Evolutionary conservation across 257 asterid genomes (phyloP), one percentile per base, ranked within the genome.

Genomic region (Nicotiana sylvestris): DNA sequence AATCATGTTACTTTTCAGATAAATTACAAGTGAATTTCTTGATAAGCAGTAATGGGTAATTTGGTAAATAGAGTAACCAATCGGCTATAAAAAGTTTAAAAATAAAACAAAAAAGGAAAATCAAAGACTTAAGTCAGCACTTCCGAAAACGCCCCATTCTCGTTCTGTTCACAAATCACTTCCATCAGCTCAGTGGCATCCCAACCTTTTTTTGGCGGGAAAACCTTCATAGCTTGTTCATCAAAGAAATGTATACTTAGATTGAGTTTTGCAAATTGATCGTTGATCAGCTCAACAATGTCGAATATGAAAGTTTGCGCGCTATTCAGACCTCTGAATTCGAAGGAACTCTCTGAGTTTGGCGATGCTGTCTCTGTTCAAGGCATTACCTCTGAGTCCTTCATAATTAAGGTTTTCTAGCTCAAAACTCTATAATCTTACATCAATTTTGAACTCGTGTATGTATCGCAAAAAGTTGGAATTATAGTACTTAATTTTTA

Each of bases 271-370:
- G 32, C 57, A 12, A 12, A 49, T 3, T 51, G 10, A 51, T 76
- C 16, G 27, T 51, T 76, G 46, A 76, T 76, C 64, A 51, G 80
- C 64, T 51, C 27, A 51, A 51, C 37, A 82, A 94, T 94, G 97
- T 88, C 93, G 81, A 86, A 87, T 81, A 86, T 94, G 18, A 87
- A 88, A 89, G 98, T 94, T 53, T 89, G 94, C 84, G 95, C 92
- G 35, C 89, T 92, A 60, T 94, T 94, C 89, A 89, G 98, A 83
- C 98, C 98, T 81, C 91, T 91, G 49, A 90, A 87, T 87, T 64
- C 88, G 37, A 94, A 90, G 88, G 98, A 94, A 65, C 90, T 83
- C 87, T 88, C 91, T 60, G 95, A 89, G 81, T 88, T 89, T 6
- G 93, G 97, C 15, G 94, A 91, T 84, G 62, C 82, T 78, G 80